phyloP scores from a whole-genome alignment of 495 filamentous ascomycete genomes.

The Neurospora sp. region DNA sequence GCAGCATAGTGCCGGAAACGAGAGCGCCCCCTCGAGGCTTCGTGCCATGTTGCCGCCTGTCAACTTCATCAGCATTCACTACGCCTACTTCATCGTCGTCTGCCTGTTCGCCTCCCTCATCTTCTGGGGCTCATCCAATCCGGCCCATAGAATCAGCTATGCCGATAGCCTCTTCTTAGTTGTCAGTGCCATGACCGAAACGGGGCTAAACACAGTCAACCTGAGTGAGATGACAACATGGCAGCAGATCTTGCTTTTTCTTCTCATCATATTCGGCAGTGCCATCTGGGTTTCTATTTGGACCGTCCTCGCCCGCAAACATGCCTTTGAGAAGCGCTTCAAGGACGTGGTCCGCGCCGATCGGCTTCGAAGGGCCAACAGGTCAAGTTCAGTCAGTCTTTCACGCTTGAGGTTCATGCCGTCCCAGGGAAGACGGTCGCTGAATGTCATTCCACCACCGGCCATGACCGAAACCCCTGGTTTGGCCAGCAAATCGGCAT shows the following conservation, averaged over 20 bases:
- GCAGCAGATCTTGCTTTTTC: constrained; percentile 68
- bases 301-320: constrained; percentile 55
- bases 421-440: constrained; percentile 5
- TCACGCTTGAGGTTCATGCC: constrained; percentile 7
- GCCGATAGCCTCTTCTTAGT: constrained; percentile 67
- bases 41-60: constrained; percentile 37
- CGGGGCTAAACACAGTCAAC: constrained; percentile 59
- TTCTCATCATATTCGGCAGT: constrained; percentile 63
- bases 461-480: not conserved
- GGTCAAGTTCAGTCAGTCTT: constrained; percentile 3
- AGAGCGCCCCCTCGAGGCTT: not conserved
- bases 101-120: constrained; percentile 57
- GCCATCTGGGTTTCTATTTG: constrained; percentile 55
- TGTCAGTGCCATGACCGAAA: constrained; percentile 71
- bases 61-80: constrained; percentile 67
- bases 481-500: not conserved
- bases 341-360: constrained; percentile 45
- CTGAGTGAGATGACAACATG: constrained; percentile 62
- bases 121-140: constrained; percentile 59
- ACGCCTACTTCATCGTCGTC: constrained; percentile 65
- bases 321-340: constrained; percentile 61
- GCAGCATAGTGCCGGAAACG: not conserved
- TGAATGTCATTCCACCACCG: not conserved
- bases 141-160: constrained; percentile 54
- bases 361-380: constrained; percentile 18